Evolutionary conservation across 208 protist genomes (phyloP).

Genomic region (Leishmania guyanensis): DNA sequence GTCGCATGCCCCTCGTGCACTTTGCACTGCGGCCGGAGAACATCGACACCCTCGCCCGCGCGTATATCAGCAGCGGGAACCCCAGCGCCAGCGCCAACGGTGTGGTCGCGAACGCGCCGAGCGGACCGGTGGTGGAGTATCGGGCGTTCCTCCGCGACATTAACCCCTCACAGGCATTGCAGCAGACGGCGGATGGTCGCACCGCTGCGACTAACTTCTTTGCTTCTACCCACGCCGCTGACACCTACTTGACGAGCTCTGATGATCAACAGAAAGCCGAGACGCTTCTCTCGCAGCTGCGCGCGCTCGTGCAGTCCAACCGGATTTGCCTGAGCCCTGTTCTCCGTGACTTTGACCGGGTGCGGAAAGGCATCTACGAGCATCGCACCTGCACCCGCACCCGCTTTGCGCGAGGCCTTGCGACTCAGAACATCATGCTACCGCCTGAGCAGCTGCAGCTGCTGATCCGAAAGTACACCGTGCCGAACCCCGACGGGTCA

Average conservation of each 20-base stretch:
- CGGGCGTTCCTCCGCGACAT: constrained; percentile 72
- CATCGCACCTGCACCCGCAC: constrained; percentile 83
- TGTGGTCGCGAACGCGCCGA: background rate
- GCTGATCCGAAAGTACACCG: constrained; percentile 79
- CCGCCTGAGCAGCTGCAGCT: constrained; percentile 70
- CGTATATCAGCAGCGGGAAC: constrained; percentile 42
- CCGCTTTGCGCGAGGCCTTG: constrained; percentile 81
- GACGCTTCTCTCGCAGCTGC: constrained; percentile 60
- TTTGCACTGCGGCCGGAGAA: constrained; percentile 73
- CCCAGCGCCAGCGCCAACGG: background rate
- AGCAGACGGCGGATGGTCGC: constrained; percentile 13
- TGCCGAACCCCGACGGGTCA: constrained; percentile 61
- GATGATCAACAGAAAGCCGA: constrained; percentile 37
- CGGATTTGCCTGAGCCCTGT: constrained; percentile 84
- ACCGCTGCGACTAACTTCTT: constrained; percentile 58
- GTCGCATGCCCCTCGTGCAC: constrained; percentile 75
- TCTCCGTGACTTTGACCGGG: constrained; percentile 90
- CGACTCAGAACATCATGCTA: constrained; percentile 86
- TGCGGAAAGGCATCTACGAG: constrained; percentile 80
- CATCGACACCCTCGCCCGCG: constrained; percentile 59
- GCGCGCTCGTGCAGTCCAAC: constrained; percentile 55
- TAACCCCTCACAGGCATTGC: constrained; percentile 37
- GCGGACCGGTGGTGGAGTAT: constrained; percentile 60
- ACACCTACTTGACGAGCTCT: constrained; percentile 43
- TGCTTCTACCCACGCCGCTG: constrained; percentile 44